Base-by-base conservation (phyloP, 805 yeast species). In the Candida chilensis region DNA sequence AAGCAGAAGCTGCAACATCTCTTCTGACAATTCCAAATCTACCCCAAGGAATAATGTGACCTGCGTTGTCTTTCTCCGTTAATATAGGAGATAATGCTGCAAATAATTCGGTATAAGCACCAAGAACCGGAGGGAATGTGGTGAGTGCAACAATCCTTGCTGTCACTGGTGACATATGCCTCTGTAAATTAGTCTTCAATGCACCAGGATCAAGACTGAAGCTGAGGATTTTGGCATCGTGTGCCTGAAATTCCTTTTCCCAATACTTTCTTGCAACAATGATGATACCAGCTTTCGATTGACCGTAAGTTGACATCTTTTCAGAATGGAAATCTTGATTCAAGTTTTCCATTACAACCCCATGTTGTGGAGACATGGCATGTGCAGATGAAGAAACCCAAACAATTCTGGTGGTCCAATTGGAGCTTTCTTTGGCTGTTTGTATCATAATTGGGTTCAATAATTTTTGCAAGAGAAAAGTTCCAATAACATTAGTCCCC, bases 351-450 rank as follows among this genome's bases (percentile, higher is more conserved):
- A 35, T 42, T 27, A 54, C 39, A 16, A 60, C 42, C 22, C 64
- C 65, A 17, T 48, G 50, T 2, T 41, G 35, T 13, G 52, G 52
- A 8, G 53, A 48, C 9, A 27, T 16, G 12, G 43, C 32, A 32
- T 56, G 63, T 10, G 55, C 56, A 16, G 44, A 38, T 1, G 66
- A 57, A 17, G 59, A 41, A 5, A 59, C 54, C 63, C 64, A 61
- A 11, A 60, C 62, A 28, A 61, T 45, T 41, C 65, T 47, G 26
- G 55, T 33, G 36, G 17, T 35, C 30, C 1, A 40, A 30, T 29
- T 18, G 12, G 47, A 40, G 9, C 36, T 37, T 3, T 21, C 29
- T 17, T 28, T 14, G 18, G 60, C 54, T 7, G 57, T 44, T 29
- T 48, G 40, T 31, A 57, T 39, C 32, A 60, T 47, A 7, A 54